A percentile compares a stretch with the other conserved stretches of the same genome.
These are phyloP conservation scores for Wickerhamiella vanderwaltii DNA, from an alignment of 805 yeast species.

Conservation along the genomic window DNA sequence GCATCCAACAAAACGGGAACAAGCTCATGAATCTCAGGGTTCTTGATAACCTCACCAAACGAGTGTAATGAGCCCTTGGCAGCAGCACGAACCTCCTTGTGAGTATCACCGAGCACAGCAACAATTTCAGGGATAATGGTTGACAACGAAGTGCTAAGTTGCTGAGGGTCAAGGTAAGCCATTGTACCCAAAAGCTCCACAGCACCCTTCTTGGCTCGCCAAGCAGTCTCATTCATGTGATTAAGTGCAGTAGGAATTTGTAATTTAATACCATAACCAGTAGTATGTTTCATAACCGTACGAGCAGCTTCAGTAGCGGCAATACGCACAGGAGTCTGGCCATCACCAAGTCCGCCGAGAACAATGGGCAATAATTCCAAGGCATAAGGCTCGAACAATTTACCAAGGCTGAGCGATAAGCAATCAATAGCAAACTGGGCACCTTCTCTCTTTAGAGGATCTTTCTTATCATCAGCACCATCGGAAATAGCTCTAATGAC, in stretches of 20 bases:
- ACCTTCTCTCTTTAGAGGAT: slow-evolving; percentile 65
- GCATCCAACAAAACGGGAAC: slow-evolving; percentile 84
- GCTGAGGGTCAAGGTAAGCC: slow-evolving; percentile 96
- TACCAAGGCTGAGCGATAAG: slow-evolving; percentile 61
- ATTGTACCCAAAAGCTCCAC: slow-evolving; percentile 92
- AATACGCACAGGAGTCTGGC: slow-evolving; percentile 70
- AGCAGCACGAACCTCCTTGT: slow-evolving; percentile 91
- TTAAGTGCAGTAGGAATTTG: slow-evolving; percentile 83
- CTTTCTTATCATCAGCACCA: slow-evolving; percentile 80
- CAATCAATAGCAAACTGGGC: slow-evolving; percentile 81
- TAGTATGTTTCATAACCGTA: slow-evolving; percentile 78
- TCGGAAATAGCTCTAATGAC: slow-evolving; percentile 61
- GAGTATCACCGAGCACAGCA: slow-evolving; percentile 86
- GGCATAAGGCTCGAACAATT: slow-evolving; percentile 85
- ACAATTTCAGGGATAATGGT: slow-evolving; percentile 93
- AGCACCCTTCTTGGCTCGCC: slow-evolving; percentile 96
- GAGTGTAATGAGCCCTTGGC: slow-evolving; percentile 80
- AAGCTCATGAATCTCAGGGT: slow-evolving; percentile 88
- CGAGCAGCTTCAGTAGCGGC: slow-evolving; percentile 83
- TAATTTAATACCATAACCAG: slow-evolving; percentile 82
- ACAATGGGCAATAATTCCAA: slow-evolving; percentile 76
- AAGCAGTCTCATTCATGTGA: slow-evolving; percentile 74
- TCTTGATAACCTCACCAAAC: slow-evolving; percentile 93
- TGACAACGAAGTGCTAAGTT: slow-evolving; percentile 77
- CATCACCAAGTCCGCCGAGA: slow-evolving; percentile 73